Evolutionary conservation across 345 rosid genomes (phyloP).

Genomic region (Eucalyptus erythrocorys): DNA sequence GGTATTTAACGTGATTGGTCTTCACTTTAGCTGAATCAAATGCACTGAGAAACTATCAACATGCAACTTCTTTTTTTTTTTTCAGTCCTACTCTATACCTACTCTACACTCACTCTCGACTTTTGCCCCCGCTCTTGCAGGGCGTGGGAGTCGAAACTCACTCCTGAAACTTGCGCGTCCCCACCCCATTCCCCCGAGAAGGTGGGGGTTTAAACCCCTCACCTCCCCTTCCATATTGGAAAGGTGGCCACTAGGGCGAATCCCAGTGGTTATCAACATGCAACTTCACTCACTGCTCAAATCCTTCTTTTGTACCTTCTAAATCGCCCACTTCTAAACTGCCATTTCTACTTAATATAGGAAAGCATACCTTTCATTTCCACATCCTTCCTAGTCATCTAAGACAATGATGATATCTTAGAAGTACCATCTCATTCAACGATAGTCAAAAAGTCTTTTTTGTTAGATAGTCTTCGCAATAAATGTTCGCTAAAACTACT

Average conservation of each 20-base stretch:
- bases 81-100: no score
- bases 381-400: not conserved
- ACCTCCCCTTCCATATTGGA: no score
- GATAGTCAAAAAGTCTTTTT: not conserved
- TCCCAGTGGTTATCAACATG: no score
- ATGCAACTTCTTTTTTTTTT: not conserved
- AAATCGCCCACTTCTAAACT: not conserved
- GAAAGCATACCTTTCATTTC: not conserved
- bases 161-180: no score
- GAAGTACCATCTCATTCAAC: not conserved
- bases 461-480: not conserved
- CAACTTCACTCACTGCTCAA: not conserved
- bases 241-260: no score
- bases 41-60: not conserved
- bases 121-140: no score
- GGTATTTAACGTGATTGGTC: conserved; percentile 51
- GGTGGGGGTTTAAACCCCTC: no score
- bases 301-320: not conserved
- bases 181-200: no score
- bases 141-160: no score
- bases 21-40: conserved; percentile 32
- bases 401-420: not conserved
- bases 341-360: not conserved
- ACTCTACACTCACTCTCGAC: no score
- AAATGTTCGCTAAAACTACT: not conserved